Percentiles rank a stretch among this genome's conserved stretches.
Evolutionary conservation across 75 land plant genomes (phyloP).

Genomic region (Azolla pinnata): DNA sequence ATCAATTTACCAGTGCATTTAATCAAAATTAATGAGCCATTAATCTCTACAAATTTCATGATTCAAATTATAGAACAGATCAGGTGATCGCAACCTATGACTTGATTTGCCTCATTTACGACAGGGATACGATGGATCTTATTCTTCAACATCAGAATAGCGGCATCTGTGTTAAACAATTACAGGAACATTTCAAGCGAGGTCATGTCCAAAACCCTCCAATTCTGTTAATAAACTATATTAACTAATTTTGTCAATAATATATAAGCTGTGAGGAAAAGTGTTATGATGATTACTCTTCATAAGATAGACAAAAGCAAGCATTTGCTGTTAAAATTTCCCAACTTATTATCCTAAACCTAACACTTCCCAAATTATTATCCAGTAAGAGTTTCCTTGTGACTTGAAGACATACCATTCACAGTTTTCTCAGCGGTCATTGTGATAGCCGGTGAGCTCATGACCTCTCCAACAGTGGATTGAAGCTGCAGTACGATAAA

Average conservation of each 20-base stretch:
- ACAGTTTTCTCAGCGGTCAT: conserved; percentile 56
- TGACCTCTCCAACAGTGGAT: conserved; percentile 53
- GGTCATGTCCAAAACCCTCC: no score
- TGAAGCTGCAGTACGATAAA: conserved; percentile 31
- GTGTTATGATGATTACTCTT: no score
- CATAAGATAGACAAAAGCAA: background rate
- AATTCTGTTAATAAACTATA: no score
- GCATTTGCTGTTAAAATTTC: background rate
- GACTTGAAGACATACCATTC: conserved; percentile 34
- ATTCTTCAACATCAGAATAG: conserved; percentile 49
- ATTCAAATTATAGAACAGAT: no score
- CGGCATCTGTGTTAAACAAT: conserved; percentile 41
- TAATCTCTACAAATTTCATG: no score
- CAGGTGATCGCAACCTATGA: no score
- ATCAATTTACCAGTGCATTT: no score
- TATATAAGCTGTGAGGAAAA: no score
- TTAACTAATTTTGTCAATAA: no score
- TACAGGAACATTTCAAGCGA: background rate
- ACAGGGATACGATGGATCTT: conserved; percentile 66
- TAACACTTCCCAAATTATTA: no score
- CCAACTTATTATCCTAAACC: no score
- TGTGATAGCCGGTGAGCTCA: conserved; percentile 64
- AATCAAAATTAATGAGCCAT: no score
- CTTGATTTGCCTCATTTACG: conserved; percentile 42
- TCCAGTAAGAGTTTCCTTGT: background rate